Conservation (phyloP, 148 eudicot genomes). For the Fagopyrum tataricum region DNA sequence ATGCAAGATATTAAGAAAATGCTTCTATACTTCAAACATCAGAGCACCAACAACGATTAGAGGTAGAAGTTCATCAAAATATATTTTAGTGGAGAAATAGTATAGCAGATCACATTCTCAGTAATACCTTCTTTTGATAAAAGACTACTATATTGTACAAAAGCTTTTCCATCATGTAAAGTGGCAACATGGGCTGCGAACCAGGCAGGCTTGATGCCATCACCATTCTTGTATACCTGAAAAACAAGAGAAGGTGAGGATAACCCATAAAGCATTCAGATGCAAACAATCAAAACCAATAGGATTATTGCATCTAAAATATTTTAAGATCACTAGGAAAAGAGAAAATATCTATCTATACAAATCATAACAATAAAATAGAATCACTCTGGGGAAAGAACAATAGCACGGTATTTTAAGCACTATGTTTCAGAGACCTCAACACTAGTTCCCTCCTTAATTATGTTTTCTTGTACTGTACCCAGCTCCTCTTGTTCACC, state of each 20-base stretch:
- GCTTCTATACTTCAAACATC: too few relatives aligned
- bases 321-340: neutral
- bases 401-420: slow-evolving; percentile 11
- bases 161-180: slow-evolving; percentile 62
- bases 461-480: slow-evolving; percentile 23
- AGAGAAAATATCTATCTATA: neutral
- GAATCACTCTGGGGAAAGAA: neutral
- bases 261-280: neutral
- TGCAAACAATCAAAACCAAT: neutral
- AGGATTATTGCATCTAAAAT: neutral
- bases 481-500: slow-evolving; percentile 21
- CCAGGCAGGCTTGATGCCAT: slow-evolving; percentile 57
- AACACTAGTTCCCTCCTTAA: slow-evolving; percentile 60
- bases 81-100: neutral
- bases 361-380: neutral
- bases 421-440: slow-evolving; percentile 44
- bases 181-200: slow-evolving; percentile 59
- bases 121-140: slow-evolving; percentile 54
- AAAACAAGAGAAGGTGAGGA: slow-evolving; percentile 8
- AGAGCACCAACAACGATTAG: too few relatives aligned
- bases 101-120: neutral
- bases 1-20: too few relatives aligned
- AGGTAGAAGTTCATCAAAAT: neutral
- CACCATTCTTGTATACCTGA: slow-evolving; percentile 64
- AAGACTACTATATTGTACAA: slow-evolving; percentile 52